phyloP scores from a whole-genome alignment of 2,329 filamentous ascomycete species.

The Bipolaris oryzae region DNA sequence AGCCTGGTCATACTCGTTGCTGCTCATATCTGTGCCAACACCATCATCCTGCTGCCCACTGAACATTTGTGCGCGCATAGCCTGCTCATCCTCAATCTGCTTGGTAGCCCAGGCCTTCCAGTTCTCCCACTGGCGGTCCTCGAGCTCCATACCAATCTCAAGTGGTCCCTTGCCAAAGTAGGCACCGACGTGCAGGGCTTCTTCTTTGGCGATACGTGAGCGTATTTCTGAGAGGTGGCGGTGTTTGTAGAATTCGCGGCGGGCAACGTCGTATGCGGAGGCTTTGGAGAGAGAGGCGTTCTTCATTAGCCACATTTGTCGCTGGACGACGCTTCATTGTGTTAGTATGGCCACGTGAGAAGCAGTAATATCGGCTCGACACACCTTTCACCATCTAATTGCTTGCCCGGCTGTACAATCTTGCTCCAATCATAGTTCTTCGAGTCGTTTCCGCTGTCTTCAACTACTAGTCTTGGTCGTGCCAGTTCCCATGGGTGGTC shows the following conservation, averaged over 20 bases:
- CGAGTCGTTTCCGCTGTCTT: slow-evolving; percentile 82
- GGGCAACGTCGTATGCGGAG: slow-evolving; percentile 82
- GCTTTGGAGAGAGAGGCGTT: slow-evolving; percentile 61
- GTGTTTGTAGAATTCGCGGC: slow-evolving; percentile 87
- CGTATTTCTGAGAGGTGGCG: slow-evolving; percentile 84
- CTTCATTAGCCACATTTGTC: slow-evolving; percentile 81
- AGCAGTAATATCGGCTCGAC: not conserved
- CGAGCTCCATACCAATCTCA: slow-evolving; percentile 80
- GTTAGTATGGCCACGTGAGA: not conserved
- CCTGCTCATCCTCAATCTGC: slow-evolving; percentile 57
- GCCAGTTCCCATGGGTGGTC: slow-evolving; percentile 99
- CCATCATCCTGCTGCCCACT: slow-evolving; percentile 41
- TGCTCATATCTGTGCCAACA: slow-evolving; percentile 21
- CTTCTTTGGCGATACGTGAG: slow-evolving; percentile 81
- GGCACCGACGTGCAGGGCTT: slow-evolving; percentile 82
- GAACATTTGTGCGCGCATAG: slow-evolving; percentile 53
- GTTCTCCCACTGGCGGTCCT: slow-evolving; percentile 77
- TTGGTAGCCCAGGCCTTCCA: slow-evolving; percentile 82
- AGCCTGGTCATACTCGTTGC: slow-evolving; percentile 36
- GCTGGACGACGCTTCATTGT: slow-evolving; percentile 79
- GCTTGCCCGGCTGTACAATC: slow-evolving; percentile 74
- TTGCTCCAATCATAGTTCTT: slow-evolving; percentile 80
- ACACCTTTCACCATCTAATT: slow-evolving; percentile 83
- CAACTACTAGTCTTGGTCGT: slow-evolving; percentile 81
- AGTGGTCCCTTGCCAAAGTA: slow-evolving; percentile 81